Evolutionary conservation across 352 stramenopile genomes (phyloP).

Genomic region (Pythium angustatum): DNA sequence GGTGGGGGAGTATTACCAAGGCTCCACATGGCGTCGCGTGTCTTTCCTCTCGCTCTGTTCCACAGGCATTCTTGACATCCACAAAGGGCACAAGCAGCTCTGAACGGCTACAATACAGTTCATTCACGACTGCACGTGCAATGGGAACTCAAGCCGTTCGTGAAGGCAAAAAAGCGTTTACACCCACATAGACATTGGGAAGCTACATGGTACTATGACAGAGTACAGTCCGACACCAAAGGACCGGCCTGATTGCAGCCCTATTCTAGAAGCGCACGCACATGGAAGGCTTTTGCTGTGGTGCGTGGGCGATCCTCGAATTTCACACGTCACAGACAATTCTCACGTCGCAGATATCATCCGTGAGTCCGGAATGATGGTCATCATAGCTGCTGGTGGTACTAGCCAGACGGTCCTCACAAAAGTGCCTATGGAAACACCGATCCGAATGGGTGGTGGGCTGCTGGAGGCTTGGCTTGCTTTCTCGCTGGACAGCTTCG

Average conservation of each 20-base stretch:
- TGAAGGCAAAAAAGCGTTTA: no score
- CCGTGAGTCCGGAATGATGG: not conserved
- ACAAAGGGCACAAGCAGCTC: no score
- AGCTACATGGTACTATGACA: no score
- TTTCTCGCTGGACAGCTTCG: not conserved
- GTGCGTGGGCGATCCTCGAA: not conserved
- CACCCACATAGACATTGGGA: no score
- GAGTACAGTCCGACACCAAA: no score
- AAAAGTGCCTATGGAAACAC: not conserved
- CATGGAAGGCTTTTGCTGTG: not conserved
- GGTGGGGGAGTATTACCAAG: no score
- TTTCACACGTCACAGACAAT: not conserved
- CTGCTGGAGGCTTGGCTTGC: not conserved
- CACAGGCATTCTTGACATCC: no score
- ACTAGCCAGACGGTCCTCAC: not conserved
- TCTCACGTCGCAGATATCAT: not conserved
- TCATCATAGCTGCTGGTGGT: slow-evolving; percentile 1
- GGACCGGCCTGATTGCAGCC: not conserved
- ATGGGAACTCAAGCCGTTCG: no score
- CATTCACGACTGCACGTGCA: no score
- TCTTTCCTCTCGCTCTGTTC: no score
- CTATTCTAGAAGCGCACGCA: not conserved
- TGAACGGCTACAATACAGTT: no score
- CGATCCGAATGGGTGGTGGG: slow-evolving; percentile 18
- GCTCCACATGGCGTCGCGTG: no score